A percentile compares a stretch with the other conserved stretches of the same genome.
Evolutionary conservation across 2,329 filamentous ascomycete species (phyloP).

Genomic region (Rutstroemia sp.): DNA sequence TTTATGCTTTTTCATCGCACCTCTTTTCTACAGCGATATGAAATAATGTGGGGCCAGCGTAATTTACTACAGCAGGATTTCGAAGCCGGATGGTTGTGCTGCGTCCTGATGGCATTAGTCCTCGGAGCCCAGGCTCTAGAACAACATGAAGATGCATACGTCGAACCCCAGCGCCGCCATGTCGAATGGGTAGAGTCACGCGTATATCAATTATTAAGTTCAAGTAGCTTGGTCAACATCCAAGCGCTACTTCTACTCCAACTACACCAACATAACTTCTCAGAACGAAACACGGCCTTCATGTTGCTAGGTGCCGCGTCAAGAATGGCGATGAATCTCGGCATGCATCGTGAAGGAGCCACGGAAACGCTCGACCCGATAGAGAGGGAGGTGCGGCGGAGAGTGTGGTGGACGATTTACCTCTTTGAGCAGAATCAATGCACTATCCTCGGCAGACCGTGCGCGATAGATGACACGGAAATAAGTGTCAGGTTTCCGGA

Average conservation of each 20-base stretch:
- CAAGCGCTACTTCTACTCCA: conserved; percentile 36
- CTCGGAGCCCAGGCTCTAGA: conserved; percentile 35
- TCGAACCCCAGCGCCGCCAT: conserved; percentile 31
- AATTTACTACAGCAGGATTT: conserved; percentile 26
- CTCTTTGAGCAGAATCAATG: conserved; percentile 27
- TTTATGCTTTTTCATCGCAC: conserved; percentile 35
- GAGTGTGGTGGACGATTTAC: conserved; percentile 28
- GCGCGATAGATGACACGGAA: conserved; percentile 25
- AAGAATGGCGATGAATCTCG: conserved; percentile 36
- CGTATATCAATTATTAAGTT: conserved; percentile 32
- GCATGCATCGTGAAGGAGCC: conserved; percentile 36
- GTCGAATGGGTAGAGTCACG: conserved; percentile 28
- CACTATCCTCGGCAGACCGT: conserved; percentile 25
- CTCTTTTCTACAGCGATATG: conserved; percentile 34
- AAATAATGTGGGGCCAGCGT: conserved; percentile 30
- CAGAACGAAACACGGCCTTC: conserved; percentile 36
- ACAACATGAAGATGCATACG: conserved; percentile 25
- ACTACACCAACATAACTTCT: conserved; percentile 35
- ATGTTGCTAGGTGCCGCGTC: conserved; percentile 35
- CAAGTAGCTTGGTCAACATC: conserved; percentile 35
- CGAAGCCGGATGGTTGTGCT: conserved; percentile 36
- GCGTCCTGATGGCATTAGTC: conserved; percentile 29
- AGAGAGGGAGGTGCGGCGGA: conserved; percentile 25
- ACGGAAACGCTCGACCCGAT: conserved; percentile 31
- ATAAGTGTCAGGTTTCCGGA: conserved; percentile 25